Evolutionary conservation across 225 moss, liverwort and hornwort genomes (phyloP).

Genomic region (Pseudisothecium myosuroides): DNA sequence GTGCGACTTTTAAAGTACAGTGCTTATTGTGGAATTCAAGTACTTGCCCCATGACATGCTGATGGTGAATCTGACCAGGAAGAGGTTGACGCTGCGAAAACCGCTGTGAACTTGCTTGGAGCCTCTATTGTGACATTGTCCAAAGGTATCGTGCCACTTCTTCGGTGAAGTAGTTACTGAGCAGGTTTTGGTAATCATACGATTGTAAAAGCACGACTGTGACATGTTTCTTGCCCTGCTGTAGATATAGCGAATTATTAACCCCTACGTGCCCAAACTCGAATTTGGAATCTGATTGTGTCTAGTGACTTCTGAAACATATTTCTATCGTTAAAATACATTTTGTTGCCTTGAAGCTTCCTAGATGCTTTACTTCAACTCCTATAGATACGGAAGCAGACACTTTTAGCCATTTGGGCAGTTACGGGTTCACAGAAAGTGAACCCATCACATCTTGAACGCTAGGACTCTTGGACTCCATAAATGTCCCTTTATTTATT

Average conservation of each 20-base stretch:
- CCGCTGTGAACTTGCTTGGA: conserved; percentile 68
- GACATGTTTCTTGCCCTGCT: not conserved
- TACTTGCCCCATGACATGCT: not conserved
- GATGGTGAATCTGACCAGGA: conserved; percentile 32
- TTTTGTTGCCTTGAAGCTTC: not conserved
- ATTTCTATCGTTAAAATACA: not conserved
- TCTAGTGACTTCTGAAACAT: not conserved
- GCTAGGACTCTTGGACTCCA: not conserved
- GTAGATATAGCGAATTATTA: not conserved
- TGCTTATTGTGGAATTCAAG: not conserved
- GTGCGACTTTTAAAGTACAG: not conserved
- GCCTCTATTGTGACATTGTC: conserved; percentile 56
- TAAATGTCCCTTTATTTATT: not conserved
- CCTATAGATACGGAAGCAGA: not conserved
- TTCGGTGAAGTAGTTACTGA: not conserved
- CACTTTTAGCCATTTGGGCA: not conserved
- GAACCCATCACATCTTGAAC: not conserved
- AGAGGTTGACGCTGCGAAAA: conserved; percentile 69
- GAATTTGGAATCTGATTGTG: not conserved
- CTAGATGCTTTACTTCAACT: not conserved
- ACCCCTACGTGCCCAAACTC: not conserved
- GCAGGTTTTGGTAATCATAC: not conserved
- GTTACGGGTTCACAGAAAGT: not conserved
- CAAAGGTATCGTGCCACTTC: conserved; percentile 29
- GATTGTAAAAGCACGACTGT: not conserved